These are phyloP conservation scores for Wallacemonas sp. DNA, from an alignment of 208 protist species.

Conservation along the genomic window DNA sequence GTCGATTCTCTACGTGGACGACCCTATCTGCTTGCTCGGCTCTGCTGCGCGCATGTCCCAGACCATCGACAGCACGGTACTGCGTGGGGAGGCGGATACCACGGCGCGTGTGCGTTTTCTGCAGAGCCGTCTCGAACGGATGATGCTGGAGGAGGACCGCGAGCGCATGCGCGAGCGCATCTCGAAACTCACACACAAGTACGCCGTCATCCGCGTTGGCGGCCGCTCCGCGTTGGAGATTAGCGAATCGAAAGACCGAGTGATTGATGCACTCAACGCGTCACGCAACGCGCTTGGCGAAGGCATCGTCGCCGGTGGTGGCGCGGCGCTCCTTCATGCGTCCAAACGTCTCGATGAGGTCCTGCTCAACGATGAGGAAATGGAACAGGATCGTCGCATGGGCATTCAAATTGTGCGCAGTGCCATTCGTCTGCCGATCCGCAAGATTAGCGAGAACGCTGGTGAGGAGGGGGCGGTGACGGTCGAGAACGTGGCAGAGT, in stretches of 20 bases:
- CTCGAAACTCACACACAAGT: constrained; percentile 73
- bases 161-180: constrained; percentile 97
- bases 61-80: constrained; percentile 98
- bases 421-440: constrained; percentile 87
- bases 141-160: constrained; percentile 94
- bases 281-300: constrained; percentile 98
- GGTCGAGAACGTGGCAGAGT: constrained; percentile 95
- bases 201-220: constrained; percentile 97
- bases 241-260: constrained; percentile 98
- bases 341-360: constrained; percentile 91
- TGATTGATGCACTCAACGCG: constrained; percentile 99
- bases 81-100: constrained; percentile 72
- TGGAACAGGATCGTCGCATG: constrained; percentile 77
- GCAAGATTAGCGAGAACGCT: constrained; percentile 98
- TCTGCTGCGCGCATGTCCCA: constrained; percentile 66
- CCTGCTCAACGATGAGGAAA: constrained; percentile 83
- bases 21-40: constrained; percentile 65
- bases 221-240: constrained; percentile 98
- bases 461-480: constrained; percentile 98
- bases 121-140: constrained; percentile 85
- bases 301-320: constrained; percentile 98
- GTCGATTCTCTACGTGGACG: constrained; percentile 62
- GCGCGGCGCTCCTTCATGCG: constrained; percentile 96
- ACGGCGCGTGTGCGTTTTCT: constrained; percentile 94
- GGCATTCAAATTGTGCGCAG: constrained; percentile 90